These are phyloP conservation scores for Pisolithus thermaeus DNA, from an alignment of 1,284 basidiomycete species.

Conservation along the genomic window DNA sequence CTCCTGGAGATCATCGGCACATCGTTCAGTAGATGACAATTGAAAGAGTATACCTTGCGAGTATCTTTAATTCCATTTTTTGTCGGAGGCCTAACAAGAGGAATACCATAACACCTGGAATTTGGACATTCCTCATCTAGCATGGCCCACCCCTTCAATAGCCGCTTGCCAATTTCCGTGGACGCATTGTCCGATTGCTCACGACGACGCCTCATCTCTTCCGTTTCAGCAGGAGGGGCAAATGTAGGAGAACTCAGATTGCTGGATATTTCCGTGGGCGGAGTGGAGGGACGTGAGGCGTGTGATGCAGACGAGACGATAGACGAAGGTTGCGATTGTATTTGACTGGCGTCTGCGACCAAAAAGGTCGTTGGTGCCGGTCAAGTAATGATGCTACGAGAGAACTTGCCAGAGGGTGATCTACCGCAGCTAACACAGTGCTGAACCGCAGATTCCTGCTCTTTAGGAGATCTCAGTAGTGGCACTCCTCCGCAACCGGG, in stretches of 20 bases:
- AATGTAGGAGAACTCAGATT: slow-evolving; percentile 55
- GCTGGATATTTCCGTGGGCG: slow-evolving; percentile 66
- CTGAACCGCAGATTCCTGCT: slow-evolving; percentile 37
- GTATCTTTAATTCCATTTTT: slow-evolving; percentile 53
- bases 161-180: slow-evolving; percentile 65
- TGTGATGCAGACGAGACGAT: slow-evolving; percentile 44
- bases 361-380: slow-evolving; percentile 6
- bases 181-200: slow-evolving; percentile 78
- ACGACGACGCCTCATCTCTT: slow-evolving; percentile 57
- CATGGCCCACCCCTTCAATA: slow-evolving; percentile 82
- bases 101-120: slow-evolving; percentile 60
- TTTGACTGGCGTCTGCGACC: slow-evolving; percentile 19
- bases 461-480: slow-evolving; percentile 60
- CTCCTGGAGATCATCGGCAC: slow-evolving; percentile 42
- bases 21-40: slow-evolving; percentile 1
- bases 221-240: slow-evolving; percentile 54
- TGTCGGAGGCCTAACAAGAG: slow-evolving; percentile 69
- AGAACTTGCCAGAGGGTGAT: slow-evolving; percentile 28
- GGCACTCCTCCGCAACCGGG: slow-evolving; percentile 53
- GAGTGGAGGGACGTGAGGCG: slow-evolving; percentile 60
- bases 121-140: slow-evolving; percentile 76
- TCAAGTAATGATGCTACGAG: background rate
- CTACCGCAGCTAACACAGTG: slow-evolving; percentile 63
- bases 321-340: slow-evolving; percentile 35
- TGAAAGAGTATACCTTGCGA: slow-evolving; percentile 45